Base-by-base conservation (phyloP, 768 basidiomycete genomes). In the Tricholoma terreum region DNA sequence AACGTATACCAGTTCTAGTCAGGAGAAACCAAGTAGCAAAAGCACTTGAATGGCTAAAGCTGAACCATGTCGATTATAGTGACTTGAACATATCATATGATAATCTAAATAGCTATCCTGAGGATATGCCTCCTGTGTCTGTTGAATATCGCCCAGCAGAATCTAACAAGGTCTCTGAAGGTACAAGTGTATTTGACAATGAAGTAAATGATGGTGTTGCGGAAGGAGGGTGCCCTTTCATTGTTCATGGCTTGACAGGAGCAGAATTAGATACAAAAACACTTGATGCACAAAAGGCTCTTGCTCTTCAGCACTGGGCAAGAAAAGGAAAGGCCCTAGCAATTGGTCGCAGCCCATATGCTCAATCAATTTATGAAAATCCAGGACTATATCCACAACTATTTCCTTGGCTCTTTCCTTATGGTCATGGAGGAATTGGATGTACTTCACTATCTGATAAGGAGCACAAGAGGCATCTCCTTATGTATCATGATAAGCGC, bases 331-430 rank as follows among this genome's bases (percentile, higher is more conserved):
- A 54, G 21, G 51, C 64, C 1, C 56, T 75, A 8, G 65, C 33
- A 1, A 60, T 71, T 19, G 67, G 67, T 5, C 64, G 65, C 33
- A 34, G 31, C 6, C 22, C 34, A 1, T 8, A 55, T 14, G 62
- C 68, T 4, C 56, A 66, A 19, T 63, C 68, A 9, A 64, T 68
- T 15, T 70, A 61, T 33, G 50, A 70, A 6, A 77, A 78, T 54
- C 64, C 70, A 8, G 49, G 64, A 12, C 58, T 75, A 3, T 77
- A 71, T 64, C 71, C 75, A 1, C 58, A 62, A 10, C 71, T 75
- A 67, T 71, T 73, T 62, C 74, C 74, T 0, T 77, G 75, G 74
- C 57, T 77, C 1, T 77, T 73, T 67, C 76, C 73, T 6, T 77
- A 76, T 66, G 75, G 77, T 1, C 19, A 61, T 15, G 72, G 72